These are phyloP conservation scores for Sambucus nigra DNA, from an alignment of 129 eudicot genomes.

Conservation along the genomic window DNA sequence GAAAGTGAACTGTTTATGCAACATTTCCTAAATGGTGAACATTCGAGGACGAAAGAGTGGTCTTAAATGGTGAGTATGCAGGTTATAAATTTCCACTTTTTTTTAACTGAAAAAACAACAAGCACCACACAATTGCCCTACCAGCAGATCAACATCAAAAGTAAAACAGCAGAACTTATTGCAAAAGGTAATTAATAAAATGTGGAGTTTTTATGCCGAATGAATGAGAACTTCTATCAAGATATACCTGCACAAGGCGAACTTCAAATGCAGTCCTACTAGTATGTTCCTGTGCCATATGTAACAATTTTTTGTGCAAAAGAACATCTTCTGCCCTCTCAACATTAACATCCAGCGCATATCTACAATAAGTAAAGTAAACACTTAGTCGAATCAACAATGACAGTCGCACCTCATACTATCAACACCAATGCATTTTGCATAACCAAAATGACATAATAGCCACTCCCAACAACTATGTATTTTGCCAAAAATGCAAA, in stretches of 20 bases:
- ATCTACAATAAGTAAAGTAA: conserved; percentile 31
- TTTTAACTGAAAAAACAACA: too few relatives aligned
- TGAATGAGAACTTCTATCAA: not conserved
- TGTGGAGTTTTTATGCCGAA: not conserved
- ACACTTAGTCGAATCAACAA: not conserved
- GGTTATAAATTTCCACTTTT: too few relatives aligned
- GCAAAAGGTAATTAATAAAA: too few relatives aligned
- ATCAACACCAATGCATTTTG: not conserved
- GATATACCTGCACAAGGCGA: conserved; percentile 66
- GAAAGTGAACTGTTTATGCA: too few relatives aligned
- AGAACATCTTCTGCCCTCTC: conserved; percentile 83
- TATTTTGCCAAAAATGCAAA: too few relatives aligned
- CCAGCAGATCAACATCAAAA: not conserved
- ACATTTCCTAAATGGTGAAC: too few relatives aligned
- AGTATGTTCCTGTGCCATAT: conserved; percentile 64
- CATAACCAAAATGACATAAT: too few relatives aligned
- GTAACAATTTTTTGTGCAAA: conserved; percentile 62
- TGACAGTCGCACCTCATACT: not conserved
- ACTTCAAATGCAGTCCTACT: conserved; percentile 72
- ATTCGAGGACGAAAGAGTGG: too few relatives aligned
- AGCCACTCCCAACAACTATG: too few relatives aligned
- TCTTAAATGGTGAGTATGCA: too few relatives aligned
- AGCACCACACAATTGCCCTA: too few relatives aligned
- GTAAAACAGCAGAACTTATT: too few relatives aligned
- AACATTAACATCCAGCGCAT: conserved; percentile 81